phyloP scores from a whole-genome alignment of 768 basidiomycete genomes.

The Mrakia gelida region DNA sequence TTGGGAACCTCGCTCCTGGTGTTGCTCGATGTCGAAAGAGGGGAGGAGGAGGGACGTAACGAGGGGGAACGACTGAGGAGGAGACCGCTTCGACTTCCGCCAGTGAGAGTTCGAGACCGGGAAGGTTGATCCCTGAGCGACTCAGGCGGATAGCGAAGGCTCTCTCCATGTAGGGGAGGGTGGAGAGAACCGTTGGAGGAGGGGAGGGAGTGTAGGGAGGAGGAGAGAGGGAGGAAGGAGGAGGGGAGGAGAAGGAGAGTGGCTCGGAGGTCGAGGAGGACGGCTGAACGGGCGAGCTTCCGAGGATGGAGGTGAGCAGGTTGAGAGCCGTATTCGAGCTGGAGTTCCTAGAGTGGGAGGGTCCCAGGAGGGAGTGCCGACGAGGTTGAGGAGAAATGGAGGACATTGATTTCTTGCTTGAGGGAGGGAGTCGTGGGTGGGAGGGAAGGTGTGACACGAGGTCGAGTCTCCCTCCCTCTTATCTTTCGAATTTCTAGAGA shows the following conservation, averaged over 20 bases:
- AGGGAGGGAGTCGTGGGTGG: too few species aligned
- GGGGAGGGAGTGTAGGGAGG: background rate
- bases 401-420: too few species aligned
- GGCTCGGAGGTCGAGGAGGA: background rate
- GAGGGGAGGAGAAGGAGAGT: background rate
- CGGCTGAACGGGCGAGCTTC: too few species aligned
- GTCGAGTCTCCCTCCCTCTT: too few species aligned
- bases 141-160: background rate
- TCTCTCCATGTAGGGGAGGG: background rate
- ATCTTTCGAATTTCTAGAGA: too few species aligned
- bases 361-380: too few species aligned
- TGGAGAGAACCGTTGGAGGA: background rate
- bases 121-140: background rate
- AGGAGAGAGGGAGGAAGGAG: background rate
- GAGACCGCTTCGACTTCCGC: background rate
- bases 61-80: background rate
- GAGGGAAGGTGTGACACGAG: too few species aligned
- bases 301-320: too few species aligned
- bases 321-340: too few species aligned
- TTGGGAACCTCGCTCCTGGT: background rate
- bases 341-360: too few species aligned
- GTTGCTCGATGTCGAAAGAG: background rate
- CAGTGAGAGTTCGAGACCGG: background rate
- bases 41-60: background rate
- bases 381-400: too few species aligned